Base-by-base conservation (phyloP, 345 rosid genomes). In the Barbarea vulgaris region DNA sequence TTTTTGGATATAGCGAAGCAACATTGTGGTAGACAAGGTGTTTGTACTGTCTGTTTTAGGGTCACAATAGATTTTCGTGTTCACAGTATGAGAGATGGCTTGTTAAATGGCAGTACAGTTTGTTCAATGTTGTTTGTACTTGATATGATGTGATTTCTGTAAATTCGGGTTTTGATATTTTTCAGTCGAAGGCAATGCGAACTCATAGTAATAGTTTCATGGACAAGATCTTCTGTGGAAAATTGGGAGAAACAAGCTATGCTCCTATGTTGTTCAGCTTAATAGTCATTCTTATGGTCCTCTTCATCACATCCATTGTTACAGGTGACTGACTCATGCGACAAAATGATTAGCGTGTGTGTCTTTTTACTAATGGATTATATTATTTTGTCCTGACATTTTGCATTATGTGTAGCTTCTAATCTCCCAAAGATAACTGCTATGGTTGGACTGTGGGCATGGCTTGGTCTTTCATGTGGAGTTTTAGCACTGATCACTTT, bases 401-500 rank as follows among this genome's bases (percentile, higher is more conserved):
- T 86, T 74, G 34, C 60, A 71, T 44, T 76, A 30, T 61, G 28
- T 81, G 69, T 75, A 95, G 98, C 93, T 79, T 81, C 94, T 42
- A 82, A 76, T 83, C 87, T 95, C 80, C 83, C 99, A 34, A 90
- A 83, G 83, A 82, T 92, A 62, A 92, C 98, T 79, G 97, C 98
- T 71, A 77, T 67, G 85, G 80, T 84, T 83, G 99, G 93, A 67
- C 80, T 92, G 61, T 92, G 97, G 97, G 90, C 87, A 52, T 89
- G 96, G 88, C 75, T 75, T 31, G 79, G 87, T 76, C 84, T 92
- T 72, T 87, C 97, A 70, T 64, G 86, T 41, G 89, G 90, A 51
- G 67, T 84, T 79, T 76, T 70, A 73, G 72, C 98, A 6, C 81
- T 95, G 69, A 36, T 89, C 52, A 76, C 87, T 84, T 85, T 95